Base-by-base conservation (phyloP, 164 flowering plant species). In the Taxillus chinensis region DNA sequence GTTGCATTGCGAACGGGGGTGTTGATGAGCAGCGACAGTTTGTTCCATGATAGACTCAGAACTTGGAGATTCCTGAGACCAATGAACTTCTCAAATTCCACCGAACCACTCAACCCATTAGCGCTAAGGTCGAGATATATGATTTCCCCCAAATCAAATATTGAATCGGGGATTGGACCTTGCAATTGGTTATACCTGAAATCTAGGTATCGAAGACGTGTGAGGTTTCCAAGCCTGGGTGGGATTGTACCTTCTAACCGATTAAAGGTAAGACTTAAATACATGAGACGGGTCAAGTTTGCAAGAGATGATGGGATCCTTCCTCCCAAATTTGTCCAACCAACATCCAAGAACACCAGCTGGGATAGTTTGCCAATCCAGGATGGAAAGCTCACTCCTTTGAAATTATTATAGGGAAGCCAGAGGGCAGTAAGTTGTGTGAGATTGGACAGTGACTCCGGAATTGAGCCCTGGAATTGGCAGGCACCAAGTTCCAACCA, bases 101-200 rank as follows among this genome's bases (percentile, higher is more conserved):
- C 53, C 0, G 38, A 55, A 14, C 77, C 77, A 60, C 41, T 67
- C 45, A 76, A 53, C 5, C 60, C 17, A 39, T 76, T 76, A 7
- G 50, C 50, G 50, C 12, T 3, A 46, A 46, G 11, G 3, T 46
- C 50, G 12, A 46, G 9, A 46, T 3, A 7, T 46, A 7, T 5
- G 12, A 46, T 10, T 7, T 5, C 3, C 12, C 6, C 11, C 50
- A 10, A 10, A 10, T 46, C 50, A 13, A 5, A 46, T 5, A 14
- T 60, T 43, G 15, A 13, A 7, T 37, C 13, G 14, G 27, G 27
- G 13, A 9, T 17, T 3, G 12, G 41, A 38, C 38, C 7, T n/a
- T 3, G 61, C 7, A 55, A 5, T 2, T 10, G 45, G 39, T 60
- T 53, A 1, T 7, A 7, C 1, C 64, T 60, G 8, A 66, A 5